phyloP scores from a whole-genome alignment of 768 basidiomycete genomes.

The Nidularia pulvinata region DNA sequence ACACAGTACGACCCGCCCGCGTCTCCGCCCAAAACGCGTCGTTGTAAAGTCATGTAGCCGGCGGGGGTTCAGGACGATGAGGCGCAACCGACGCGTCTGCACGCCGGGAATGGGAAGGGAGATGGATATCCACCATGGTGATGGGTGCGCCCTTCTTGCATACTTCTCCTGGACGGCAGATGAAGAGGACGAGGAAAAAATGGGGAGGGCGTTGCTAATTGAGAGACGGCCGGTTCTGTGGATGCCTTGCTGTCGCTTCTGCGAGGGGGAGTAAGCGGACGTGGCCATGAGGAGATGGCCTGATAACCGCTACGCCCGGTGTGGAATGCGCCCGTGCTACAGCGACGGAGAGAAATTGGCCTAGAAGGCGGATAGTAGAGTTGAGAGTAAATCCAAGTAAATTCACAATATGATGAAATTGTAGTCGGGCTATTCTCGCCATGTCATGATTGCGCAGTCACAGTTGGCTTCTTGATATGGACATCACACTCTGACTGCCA shows the following conservation, averaged over 20 bases:
- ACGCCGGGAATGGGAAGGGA: slow-evolving; percentile 62
- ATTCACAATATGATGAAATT: too few relatives aligned
- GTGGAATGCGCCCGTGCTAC: too few relatives aligned
- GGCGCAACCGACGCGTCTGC: slow-evolving; percentile 49
- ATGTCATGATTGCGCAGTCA: too few relatives aligned
- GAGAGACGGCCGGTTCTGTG: slow-evolving; percentile 27
- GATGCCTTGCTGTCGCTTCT: slow-evolving; percentile 44
- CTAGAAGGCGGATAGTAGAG: too few relatives aligned
- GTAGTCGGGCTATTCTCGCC: too few relatives aligned
- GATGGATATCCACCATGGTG: slow-evolving; percentile 60
- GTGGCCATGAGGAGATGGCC: slow-evolving; percentile 44
- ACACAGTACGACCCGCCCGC: slow-evolving; percentile 53
- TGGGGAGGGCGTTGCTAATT: slow-evolving; percentile 25
- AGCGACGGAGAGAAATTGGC: too few relatives aligned
- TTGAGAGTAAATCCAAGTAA: too few relatives aligned
- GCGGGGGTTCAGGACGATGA: slow-evolving; percentile 61
- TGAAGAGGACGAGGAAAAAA: slow-evolving; percentile 25
- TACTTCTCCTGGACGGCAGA: slow-evolving; percentile 67
- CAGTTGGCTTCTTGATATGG: too few relatives aligned
- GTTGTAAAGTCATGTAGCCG: slow-evolving; percentile 58
- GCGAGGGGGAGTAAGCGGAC: slow-evolving; percentile 46
- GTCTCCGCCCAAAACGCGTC: slow-evolving; percentile 56
- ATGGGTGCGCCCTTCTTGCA: slow-evolving; percentile 37
- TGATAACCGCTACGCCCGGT: too few relatives aligned
- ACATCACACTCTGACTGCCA: too few relatives aligned